Conservation (phyloP, 2,329 filamentous ascomycete genomes). For the Aureobasidium musti region DNA sequence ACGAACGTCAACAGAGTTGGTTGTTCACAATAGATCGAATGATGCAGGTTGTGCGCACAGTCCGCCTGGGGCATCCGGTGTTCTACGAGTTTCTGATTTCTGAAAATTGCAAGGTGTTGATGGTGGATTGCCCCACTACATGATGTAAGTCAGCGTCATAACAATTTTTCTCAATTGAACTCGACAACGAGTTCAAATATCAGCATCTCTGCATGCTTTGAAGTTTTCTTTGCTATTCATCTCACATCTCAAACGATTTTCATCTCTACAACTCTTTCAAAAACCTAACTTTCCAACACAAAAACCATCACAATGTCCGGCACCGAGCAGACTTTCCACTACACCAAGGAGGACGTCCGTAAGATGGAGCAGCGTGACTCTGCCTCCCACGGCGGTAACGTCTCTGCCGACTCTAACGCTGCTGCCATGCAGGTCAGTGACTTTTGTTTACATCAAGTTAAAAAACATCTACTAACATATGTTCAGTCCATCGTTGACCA, state of each 20-base stretch:
- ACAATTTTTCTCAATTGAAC: conserved; percentile 4
- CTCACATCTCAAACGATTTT: conserved; percentile 13
- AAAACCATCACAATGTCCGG: conserved; percentile 38
- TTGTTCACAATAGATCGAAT: background rate
- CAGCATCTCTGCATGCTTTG: conserved; percentile 12
- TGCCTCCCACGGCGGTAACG: conserved; percentile 45
- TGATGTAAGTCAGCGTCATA: conserved; percentile 26
- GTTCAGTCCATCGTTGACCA: conserved; percentile 35
- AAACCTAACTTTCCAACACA: background rate
- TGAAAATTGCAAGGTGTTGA: conserved; percentile 19
- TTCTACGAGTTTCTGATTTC: conserved; percentile 22
- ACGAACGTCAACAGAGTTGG: background rate
- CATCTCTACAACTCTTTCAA: background rate
- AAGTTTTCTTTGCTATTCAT: conserved; percentile 16
- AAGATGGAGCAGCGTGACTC: conserved; percentile 50
- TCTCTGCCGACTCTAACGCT: conserved; percentile 49
- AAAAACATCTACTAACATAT: background rate
- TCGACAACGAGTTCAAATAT: conserved; percentile 19
- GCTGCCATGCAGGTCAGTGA: conserved; percentile 51
- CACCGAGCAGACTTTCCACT: conserved; percentile 49
- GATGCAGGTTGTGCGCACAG: conserved; percentile 13
- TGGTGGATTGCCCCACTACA: conserved; percentile 13
- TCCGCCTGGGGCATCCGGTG: background rate
- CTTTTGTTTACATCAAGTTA: no score
- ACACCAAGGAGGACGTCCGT: conserved; percentile 53